Evolutionary conservation across 352 stramenopile genomes (phyloP).

Genomic region (Globisporangium canariense): DNA sequence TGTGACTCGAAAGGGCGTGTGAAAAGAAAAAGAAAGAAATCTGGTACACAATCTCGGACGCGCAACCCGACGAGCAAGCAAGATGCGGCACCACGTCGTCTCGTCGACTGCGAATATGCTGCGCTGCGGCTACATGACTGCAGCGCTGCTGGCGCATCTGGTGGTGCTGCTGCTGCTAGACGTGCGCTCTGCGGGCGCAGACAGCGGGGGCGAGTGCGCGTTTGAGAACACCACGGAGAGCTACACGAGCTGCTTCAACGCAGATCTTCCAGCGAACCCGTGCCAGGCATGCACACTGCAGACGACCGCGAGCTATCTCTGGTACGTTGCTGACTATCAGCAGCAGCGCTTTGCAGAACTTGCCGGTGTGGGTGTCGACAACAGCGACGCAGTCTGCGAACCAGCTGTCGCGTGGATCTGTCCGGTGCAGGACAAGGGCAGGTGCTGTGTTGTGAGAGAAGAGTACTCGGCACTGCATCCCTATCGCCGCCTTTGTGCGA

Average conservation of each 20-base stretch:
- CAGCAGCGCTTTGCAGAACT: slow-evolving; percentile 1
- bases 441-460: slow-evolving; percentile 18
- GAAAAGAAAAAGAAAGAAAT: not conserved
- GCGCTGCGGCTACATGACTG: not conserved
- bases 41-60: not conserved
- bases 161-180: not conserved
- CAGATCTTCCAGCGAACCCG: not conserved
- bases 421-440: slow-evolving; percentile 6
- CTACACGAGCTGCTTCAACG: slow-evolving; percentile 11
- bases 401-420: slow-evolving; percentile 21
- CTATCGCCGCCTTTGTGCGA: slow-evolving; percentile 13
- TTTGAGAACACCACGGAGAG: slow-evolving; percentile 8
- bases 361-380: not conserved
- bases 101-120: not conserved
- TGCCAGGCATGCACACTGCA: slow-evolving; percentile 3
- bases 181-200: not conserved
- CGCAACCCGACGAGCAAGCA: not conserved
- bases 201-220: slow-evolving; percentile 3
- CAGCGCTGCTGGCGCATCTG: not conserved
- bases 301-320: slow-evolving; percentile 1
- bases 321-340: slow-evolving; percentile 13
- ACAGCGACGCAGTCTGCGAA: slow-evolving; percentile 10
- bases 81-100: not conserved
- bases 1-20: not conserved
- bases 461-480: not conserved